Percentiles rank a stretch among this genome's conserved stretches.
Conservation (phyloP, 139 green algal genomes). For the Zygnema cylindricum region DNA sequence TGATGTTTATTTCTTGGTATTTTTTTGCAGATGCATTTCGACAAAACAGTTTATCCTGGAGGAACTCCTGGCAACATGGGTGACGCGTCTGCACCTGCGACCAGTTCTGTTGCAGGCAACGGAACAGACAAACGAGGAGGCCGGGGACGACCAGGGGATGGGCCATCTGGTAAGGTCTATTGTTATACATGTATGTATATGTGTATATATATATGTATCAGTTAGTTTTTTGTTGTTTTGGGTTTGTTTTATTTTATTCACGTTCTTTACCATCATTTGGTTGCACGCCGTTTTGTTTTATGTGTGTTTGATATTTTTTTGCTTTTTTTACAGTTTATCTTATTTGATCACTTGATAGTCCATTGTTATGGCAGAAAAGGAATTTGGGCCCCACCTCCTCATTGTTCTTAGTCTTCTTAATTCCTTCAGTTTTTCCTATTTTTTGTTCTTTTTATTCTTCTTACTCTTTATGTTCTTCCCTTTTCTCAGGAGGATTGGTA, state of each 20-base stretch:
- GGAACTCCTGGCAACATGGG: background rate
- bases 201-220: too few species aligned
- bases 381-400: too few species aligned
- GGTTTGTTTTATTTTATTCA: too few species aligned
- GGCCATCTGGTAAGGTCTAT: background rate
- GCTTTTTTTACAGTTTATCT: too few species aligned
- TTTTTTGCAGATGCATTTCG: constrained; percentile 26
- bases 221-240: too few species aligned
- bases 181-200: too few species aligned
- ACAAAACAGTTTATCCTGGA: constrained; percentile 31
- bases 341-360: too few species aligned
- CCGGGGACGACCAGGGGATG: background rate
- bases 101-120: constrained; percentile 20
- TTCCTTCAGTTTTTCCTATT: background rate
- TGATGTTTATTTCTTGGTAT: background rate
- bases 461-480: background rate
- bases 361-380: too few species aligned
- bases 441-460: background rate
- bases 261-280: too few species aligned
- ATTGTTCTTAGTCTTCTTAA: background rate
- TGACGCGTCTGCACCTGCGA: constrained; percentile 15
- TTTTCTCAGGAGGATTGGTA: constrained; percentile 12
- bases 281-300: too few species aligned
- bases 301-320: too few species aligned
- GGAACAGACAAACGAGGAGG: constrained; percentile 30